Percentiles rank a stretch among this genome's conserved stretches.
Conservation (phyloP, 495 filamentous ascomycete species). For the Neohortaea acidophila region DNA sequence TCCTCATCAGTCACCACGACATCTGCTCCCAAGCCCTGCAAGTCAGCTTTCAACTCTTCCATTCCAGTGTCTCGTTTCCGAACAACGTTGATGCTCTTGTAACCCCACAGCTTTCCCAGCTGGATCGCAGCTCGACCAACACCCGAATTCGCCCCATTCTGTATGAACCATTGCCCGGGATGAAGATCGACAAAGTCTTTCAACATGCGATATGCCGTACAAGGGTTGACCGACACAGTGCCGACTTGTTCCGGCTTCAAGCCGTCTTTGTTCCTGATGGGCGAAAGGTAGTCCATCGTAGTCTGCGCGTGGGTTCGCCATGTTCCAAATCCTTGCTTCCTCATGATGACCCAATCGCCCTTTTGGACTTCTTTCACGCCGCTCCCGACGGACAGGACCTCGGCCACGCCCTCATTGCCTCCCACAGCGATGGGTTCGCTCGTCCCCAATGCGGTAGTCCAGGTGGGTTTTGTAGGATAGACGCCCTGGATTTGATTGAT, state of each 20-base stretch:
- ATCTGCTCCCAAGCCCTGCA: constrained; percentile 57
- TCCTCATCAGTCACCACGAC: constrained; percentile 69
- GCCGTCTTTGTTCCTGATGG: constrained; percentile 49
- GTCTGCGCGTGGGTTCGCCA: constrained; percentile 79
- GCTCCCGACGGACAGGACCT: constrained; percentile 53
- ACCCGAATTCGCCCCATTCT: constrained; percentile 90
- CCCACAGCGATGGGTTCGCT: constrained; percentile 52
- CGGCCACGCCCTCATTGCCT: constrained; percentile 87
- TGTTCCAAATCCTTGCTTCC: constrained; percentile 63
- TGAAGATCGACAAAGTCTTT: constrained; percentile 57
- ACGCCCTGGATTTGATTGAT: constrained; percentile 93
- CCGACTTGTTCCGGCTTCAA: constrained; percentile 61
- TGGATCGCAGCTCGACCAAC: constrained; percentile 85
- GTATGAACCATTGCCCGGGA: constrained; percentile 77
- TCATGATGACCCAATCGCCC: constrained; percentile 91
- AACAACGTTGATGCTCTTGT: constrained; percentile 75
- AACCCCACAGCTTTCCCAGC: constrained; percentile 64
- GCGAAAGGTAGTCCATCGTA: constrained; percentile 43
- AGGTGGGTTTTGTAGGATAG: constrained; percentile 72
- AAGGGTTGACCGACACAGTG: constrained; percentile 80
- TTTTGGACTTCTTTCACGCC: constrained; percentile 38
- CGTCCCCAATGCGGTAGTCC: constrained; percentile 60
- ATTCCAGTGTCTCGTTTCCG: constrained; percentile 52
- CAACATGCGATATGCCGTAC: constrained; percentile 85
- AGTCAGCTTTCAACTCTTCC: constrained; percentile 51